Evolutionary conservation across 257 asterid genomes (phyloP).

Genomic region (Solanum etuberosum): DNA sequence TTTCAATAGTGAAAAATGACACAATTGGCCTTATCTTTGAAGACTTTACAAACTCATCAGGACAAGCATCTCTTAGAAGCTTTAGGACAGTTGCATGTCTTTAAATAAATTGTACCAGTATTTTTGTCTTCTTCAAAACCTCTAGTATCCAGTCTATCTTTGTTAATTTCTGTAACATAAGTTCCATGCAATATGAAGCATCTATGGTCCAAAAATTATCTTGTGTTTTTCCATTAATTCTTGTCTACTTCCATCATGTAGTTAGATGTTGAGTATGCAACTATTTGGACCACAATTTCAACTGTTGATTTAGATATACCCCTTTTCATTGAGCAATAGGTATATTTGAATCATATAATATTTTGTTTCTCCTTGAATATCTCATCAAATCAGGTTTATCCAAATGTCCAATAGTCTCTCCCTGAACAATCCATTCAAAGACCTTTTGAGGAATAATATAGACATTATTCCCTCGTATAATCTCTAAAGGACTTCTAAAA

Average conservation of each 20-base stretch:
- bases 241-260: constrained; percentile 33
- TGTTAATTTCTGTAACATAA: constrained; percentile 9
- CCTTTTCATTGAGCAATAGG: neutral
- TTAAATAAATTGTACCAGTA: constrained; percentile 24
- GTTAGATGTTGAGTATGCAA: constrained; percentile 11
- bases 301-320: neutral
- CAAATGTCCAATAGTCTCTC: neutral
- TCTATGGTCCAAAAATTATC: constrained; percentile 32
- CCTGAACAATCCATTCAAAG: neutral
- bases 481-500: neutral
- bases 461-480: neutral
- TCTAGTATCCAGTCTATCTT: constrained; percentile 4
- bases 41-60: constrained; percentile 6
- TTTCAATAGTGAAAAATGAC: constrained; percentile 22
- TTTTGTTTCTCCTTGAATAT: neutral
- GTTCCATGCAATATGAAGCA: neutral
- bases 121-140: constrained; percentile 31
- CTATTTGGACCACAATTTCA: constrained; percentile 17
- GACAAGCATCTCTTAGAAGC: constrained; percentile 11
- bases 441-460: too few relatives aligned
- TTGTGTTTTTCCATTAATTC: constrained; percentile 22
- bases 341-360: too few relatives aligned
- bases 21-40: neutral
- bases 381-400: neutral
- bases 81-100: constrained; percentile 9